Evolutionary conservation across 2,329 filamentous ascomycete genomes (phyloP).

Genomic region (Talaromyces sp.): DNA sequence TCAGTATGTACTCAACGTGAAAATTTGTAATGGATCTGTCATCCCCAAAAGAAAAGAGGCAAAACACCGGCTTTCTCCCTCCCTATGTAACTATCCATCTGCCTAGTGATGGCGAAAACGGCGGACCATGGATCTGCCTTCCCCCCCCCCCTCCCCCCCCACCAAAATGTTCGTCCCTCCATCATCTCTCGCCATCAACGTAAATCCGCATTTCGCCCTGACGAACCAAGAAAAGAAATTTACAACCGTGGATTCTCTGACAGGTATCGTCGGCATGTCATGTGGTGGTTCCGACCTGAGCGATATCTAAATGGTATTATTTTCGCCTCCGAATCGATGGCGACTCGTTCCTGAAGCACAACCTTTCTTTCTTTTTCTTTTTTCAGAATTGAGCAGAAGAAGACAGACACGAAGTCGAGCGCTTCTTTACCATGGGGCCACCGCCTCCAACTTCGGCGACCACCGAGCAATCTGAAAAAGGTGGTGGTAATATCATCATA

Average conservation of each 20-base stretch:
- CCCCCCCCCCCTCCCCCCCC: neutral
- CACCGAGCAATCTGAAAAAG: neutral
- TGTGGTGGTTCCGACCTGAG: neutral
- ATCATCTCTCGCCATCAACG: neutral
- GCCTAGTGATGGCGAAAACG: neutral
- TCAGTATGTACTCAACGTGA: neutral
- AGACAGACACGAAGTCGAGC: neutral
- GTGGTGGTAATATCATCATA: neutral
- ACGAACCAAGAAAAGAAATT: neutral
- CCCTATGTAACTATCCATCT: too few species aligned
- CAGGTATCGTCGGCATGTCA: neutral
- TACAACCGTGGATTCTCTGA: neutral
- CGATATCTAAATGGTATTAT: neutral
- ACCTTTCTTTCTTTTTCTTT: neutral
- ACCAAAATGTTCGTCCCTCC: neutral
- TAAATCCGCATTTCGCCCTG: neutral
- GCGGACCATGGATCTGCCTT: neutral
- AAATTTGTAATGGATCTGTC: neutral
- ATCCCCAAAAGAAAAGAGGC: neutral
- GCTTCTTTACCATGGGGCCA: neutral
- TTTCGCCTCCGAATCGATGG: neutral
- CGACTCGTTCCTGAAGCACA: neutral
- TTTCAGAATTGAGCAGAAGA: neutral
- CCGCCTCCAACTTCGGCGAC: neutral
- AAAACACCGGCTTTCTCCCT: too few species aligned